Evolutionary conservation across 1,284 basidiomycete genomes (phyloP).

Genomic region (Sparassis latifolia): DNA sequence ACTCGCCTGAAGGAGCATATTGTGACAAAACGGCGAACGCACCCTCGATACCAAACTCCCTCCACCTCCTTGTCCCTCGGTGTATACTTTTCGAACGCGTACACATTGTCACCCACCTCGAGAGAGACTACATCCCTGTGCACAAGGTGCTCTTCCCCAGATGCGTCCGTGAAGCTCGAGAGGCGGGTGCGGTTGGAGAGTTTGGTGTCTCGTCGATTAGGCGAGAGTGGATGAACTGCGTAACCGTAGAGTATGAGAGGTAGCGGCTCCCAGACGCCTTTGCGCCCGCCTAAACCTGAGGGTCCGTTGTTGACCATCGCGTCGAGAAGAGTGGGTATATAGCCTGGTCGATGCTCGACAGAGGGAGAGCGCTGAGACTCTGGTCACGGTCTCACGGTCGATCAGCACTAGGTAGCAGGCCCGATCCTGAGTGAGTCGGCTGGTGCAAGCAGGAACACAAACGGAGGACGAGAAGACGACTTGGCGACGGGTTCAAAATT

Average conservation of each 20-base stretch:
- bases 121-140: slow-evolving; percentile 75
- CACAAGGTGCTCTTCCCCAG: slow-evolving; percentile 55
- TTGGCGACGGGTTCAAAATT: no score
- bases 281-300: slow-evolving; percentile 13
- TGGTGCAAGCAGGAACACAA: no score
- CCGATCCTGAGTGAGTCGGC: no score
- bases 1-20: slow-evolving; percentile 5
- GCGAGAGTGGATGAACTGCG: slow-evolving; percentile 71
- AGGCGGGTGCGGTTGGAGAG: slow-evolving; percentile 54
- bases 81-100: slow-evolving; percentile 89
- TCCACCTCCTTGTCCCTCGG: slow-evolving; percentile 69
- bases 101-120: slow-evolving; percentile 93
- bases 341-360: background rate
- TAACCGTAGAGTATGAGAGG: slow-evolving; percentile 80
- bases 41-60: slow-evolving; percentile 87
- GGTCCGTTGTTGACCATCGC: slow-evolving; percentile 11
- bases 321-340: background rate
- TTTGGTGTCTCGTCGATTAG: slow-evolving; percentile 66
- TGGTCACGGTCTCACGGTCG: no score
- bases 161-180: slow-evolving; percentile 66
- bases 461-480: no score
- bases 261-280: slow-evolving; percentile 71
- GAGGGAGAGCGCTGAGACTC: background rate
- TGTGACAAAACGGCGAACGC: slow-evolving; percentile 25
- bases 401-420: no score